Evolutionary conservation across 257 asterid species (phyloP).

Genomic region (Petunia secreta): DNA sequence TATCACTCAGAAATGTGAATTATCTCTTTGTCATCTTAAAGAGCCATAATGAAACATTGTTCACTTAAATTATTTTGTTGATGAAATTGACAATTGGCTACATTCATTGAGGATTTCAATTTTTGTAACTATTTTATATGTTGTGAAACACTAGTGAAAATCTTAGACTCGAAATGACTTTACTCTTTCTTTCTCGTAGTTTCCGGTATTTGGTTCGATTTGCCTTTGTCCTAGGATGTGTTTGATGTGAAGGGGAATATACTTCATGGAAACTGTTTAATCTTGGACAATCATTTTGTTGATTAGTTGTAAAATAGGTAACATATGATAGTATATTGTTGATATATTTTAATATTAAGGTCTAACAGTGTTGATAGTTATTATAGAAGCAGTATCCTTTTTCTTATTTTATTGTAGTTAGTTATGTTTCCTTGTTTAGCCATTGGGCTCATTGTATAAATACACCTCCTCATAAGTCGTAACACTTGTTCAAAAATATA

Average conservation of each 20-base stretch:
- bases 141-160: background rate
- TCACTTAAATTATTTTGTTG: background rate
- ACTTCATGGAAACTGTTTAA: background rate
- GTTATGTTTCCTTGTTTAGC: too few species aligned
- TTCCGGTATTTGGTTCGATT: background rate
- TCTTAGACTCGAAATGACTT: background rate
- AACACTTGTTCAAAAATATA: too few species aligned
- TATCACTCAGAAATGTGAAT: background rate
- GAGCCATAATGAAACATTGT: background rate
- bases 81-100: background rate
- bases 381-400: too few species aligned
- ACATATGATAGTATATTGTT: background rate
- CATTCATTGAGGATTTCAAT: background rate
- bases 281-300: background rate
- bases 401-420: too few species aligned
- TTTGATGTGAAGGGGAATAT: background rate
- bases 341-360: too few species aligned
- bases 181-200: background rate
- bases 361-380: too few species aligned
- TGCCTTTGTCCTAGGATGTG: background rate
- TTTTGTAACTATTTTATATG: background rate
- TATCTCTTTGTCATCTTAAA: background rate
- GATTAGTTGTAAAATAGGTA: background rate
- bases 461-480: too few species aligned
- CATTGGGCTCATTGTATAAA: too few species aligned